phyloP scores from a whole-genome alignment of 176 grass and related monocot species.

The Juncus inflexus region DNA sequence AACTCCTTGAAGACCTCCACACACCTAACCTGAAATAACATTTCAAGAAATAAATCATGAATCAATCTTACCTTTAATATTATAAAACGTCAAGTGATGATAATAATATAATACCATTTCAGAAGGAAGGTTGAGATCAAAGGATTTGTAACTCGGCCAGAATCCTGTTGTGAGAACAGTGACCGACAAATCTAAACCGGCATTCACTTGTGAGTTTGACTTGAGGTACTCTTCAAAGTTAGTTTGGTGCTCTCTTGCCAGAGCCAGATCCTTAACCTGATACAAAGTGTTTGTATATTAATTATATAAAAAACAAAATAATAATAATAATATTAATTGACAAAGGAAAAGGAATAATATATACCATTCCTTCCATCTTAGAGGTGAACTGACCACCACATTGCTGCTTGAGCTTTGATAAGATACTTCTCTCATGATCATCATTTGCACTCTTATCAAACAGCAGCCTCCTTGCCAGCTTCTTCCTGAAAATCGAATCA shows the following conservation, averaged over 20 bases:
- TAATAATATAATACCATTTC: conserved; percentile 63
- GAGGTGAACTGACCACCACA: conserved; percentile 96
- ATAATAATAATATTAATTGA: background rate
- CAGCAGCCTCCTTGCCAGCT: conserved; percentile 93
- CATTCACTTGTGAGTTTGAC: conserved; percentile 41
- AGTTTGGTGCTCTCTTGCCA: conserved; percentile 79
- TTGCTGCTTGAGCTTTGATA: conserved; percentile 99
- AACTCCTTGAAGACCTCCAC: conserved; percentile 92
- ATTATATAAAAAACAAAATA: conserved; percentile 1
- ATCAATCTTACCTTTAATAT: background rate
- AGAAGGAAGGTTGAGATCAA: conserved; percentile 92
- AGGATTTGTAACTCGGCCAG: conserved; percentile 97
- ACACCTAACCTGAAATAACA: conserved; percentile 74
- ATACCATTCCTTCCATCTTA: conserved; percentile 97
- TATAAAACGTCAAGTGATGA: conserved; percentile 11
- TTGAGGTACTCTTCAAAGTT: conserved; percentile 77
- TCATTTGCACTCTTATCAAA: conserved; percentile 98
- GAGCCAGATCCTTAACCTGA: conserved; percentile 68
- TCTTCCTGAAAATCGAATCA: conserved; percentile 64
- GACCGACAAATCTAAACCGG: conserved; percentile 82
- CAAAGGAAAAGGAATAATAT: conserved; percentile 1
- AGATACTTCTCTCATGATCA: conserved; percentile 96
- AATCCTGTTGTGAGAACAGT: conserved; percentile 95
- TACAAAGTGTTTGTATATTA: background rate
- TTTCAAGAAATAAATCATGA: conserved; percentile 14